Base-by-base conservation (phyloP, 1,284 basidiomycete species). In the Leccinum pallidistipes region DNA sequence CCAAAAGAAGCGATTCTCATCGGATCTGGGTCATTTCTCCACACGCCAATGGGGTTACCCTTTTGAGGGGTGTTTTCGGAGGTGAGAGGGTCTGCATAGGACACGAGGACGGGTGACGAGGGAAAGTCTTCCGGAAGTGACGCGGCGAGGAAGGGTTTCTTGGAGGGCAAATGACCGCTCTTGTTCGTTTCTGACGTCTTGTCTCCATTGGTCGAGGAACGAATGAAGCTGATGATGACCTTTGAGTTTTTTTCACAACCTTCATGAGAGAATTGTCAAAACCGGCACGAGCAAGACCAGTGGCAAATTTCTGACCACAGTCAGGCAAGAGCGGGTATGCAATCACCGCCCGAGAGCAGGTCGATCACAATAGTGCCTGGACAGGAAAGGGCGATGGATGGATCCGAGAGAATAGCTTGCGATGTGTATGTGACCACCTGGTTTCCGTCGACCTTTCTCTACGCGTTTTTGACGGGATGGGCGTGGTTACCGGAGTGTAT, bases 271-370 rank as follows among this genome's bases (percentile, higher is more conserved):
- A 69, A 64, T 90, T 86, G 3, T 89, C 90, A 60, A 92, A 87
- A 2, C 90, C 89, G 63, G 85, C 86, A 62, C 81, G 81, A 0
- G 90, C 88, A 2, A 92, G 81, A n/a, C 81, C 88, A 50, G 84
- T 82, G 0, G 90, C 84, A 49, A 83, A 88, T 31, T 79, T 79
- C 34, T 81, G 76, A 3, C 90, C 90, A 68, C 87, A 91, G 2
- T 85, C 80, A 12, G 78, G 69, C 14, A 92, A 74, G 8, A 8
- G 79, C 87, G 36, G 85, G 83, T 58, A 91, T 84, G 69, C 97
- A 99, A 75, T 99, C 97, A 0, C 95, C 97, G 1, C 96, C 96
- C 11, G 87, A 86, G 66, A 97, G 81, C 4, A 98, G 79, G 0
- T 89, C 96, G 51, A 97, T 87, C 24, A 98, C 83, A 50, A 98